Evolutionary conservation across 345 rosid species (phyloP).

Genomic region (Salix dunnii): DNA sequence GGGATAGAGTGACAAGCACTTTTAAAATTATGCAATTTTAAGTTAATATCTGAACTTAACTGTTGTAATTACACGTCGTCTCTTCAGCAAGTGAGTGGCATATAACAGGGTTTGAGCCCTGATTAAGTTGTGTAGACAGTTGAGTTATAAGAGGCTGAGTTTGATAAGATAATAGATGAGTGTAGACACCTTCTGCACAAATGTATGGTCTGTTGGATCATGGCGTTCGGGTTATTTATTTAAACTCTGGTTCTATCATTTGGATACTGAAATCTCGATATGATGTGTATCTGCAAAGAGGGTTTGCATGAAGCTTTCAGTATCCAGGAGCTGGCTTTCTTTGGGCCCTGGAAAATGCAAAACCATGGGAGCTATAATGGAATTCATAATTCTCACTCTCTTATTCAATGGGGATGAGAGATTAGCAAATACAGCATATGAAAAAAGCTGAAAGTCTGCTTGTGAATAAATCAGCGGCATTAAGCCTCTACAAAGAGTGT

Average conservation of each 20-base stretch:
- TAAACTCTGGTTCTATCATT: not conserved
- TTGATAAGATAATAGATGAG: slow-evolving; percentile 1
- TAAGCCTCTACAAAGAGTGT: not conserved
- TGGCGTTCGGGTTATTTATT: slow-evolving; percentile 4
- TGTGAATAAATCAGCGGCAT: not conserved
- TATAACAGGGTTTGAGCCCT: slow-evolving; percentile 72
- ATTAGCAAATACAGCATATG: not conserved
- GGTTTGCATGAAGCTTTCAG: too few relatives aligned
- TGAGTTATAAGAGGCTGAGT: slow-evolving; percentile 8
- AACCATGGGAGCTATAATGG: not conserved
- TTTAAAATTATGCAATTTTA: too few relatives aligned
- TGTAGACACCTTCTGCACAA: not conserved
- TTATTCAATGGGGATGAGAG: not conserved
- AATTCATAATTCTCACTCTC: not conserved
- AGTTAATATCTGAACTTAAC: too few relatives aligned
- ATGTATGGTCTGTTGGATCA: not conserved
- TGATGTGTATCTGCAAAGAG: not conserved
- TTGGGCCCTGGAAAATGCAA: not conserved
- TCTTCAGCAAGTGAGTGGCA: slow-evolving; percentile 90
- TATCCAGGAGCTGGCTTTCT: not conserved
- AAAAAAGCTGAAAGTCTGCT: not conserved
- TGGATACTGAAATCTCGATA: not conserved
- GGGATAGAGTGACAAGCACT: too few relatives aligned
- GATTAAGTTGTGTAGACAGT: not conserved
- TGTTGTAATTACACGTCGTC: slow-evolving; percentile 77